These are phyloP conservation scores for Verticillium tricorpus DNA, from an alignment of 2,329 filamentous ascomycete genomes.

Conservation along the genomic window DNA sequence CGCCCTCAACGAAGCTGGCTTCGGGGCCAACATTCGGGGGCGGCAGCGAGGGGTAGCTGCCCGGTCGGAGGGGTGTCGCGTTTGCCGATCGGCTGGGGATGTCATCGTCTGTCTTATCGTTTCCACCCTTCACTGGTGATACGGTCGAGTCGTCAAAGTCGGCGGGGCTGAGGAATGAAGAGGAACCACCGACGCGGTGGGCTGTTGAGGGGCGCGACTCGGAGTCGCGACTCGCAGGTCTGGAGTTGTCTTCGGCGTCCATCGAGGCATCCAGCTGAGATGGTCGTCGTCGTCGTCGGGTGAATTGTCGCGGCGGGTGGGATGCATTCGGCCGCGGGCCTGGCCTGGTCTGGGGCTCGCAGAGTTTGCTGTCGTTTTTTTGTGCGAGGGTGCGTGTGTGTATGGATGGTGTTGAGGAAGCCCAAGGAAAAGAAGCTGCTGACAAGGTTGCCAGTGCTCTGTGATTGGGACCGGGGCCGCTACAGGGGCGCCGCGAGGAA, in stretches of 20 bases:
- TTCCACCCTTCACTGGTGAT: slow-evolving; percentile 13
- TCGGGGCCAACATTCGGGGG: slow-evolving; percentile 19
- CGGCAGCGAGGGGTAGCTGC: background rate
- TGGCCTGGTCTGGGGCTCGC: slow-evolving; percentile 2
- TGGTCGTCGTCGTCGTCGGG: background rate
- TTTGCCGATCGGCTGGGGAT: slow-evolving; percentile 1
- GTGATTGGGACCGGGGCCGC: background rate
- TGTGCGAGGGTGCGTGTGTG: too few relatives aligned
- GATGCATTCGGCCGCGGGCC: slow-evolving; percentile 10
- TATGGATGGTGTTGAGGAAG: background rate
- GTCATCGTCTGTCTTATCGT: slow-evolving; percentile 8
- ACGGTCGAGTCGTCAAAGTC: slow-evolving; percentile 10
- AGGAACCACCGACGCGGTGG: slow-evolving; percentile 7
- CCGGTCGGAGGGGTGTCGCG: slow-evolving; percentile 6
- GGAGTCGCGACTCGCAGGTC: slow-evolving; percentile 14
- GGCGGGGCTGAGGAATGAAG: slow-evolving; percentile 5
- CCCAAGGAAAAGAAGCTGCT: background rate
- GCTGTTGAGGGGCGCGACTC: slow-evolving; percentile 17
- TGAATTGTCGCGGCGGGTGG: slow-evolving; percentile 2
- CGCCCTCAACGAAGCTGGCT: slow-evolving; percentile 37
- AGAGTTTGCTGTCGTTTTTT: background rate
- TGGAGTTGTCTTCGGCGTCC: slow-evolving; percentile 25
- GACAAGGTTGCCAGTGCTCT: background rate
- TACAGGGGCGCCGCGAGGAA: background rate
- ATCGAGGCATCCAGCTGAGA: slow-evolving; percentile 22